Conservation (phyloP, 805 yeast genomes). For the Candida montana region DNA sequence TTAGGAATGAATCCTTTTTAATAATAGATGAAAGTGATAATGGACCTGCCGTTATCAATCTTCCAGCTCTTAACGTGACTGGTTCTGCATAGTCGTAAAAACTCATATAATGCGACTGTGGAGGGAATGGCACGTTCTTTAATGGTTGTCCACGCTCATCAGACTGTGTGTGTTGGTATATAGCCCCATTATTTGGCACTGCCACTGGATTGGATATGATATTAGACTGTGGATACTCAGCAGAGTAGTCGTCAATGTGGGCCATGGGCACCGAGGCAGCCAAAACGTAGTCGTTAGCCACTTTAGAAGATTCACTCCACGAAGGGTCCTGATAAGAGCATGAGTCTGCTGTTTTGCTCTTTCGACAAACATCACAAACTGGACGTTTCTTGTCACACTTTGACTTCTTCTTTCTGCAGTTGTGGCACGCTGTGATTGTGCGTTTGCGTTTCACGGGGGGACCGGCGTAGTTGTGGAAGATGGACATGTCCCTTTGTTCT, state of each 20-base stretch:
- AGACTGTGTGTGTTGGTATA: not conserved
- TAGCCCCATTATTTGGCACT: no score
- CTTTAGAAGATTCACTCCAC: slow-evolving; percentile 41
- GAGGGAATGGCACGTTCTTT: no score
- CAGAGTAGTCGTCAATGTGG: slow-evolving; percentile 9
- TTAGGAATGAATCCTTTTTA: slow-evolving; percentile 28
- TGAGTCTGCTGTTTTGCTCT: slow-evolving; percentile 35
- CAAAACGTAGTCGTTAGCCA: slow-evolving; percentile 12
- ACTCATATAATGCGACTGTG: slow-evolving; percentile 16
- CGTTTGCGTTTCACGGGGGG: slow-evolving; percentile 21
- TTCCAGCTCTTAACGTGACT: slow-evolving; percentile 26
- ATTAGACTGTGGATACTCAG: not conserved
- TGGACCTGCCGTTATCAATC: slow-evolving; percentile 30
- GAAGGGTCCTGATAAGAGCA: slow-evolving; percentile 46
- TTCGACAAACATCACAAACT: slow-evolving; percentile 46
- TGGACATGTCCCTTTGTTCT: no score
- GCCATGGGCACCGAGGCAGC: slow-evolving; percentile 25
- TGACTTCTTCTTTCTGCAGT: slow-evolving; percentile 23
- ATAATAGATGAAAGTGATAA: slow-evolving; percentile 25
- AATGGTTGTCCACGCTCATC: no score
- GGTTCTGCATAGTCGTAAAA: slow-evolving; percentile 28
- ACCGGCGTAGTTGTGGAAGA: slow-evolving; percentile 10
- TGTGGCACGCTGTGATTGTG: slow-evolving; percentile 21
- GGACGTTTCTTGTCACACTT: slow-evolving; percentile 44
- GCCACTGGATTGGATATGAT: no score